Evolutionary conservation across 306 rosid genomes (phyloP).

Genomic region (Abrus precatorius): DNA sequence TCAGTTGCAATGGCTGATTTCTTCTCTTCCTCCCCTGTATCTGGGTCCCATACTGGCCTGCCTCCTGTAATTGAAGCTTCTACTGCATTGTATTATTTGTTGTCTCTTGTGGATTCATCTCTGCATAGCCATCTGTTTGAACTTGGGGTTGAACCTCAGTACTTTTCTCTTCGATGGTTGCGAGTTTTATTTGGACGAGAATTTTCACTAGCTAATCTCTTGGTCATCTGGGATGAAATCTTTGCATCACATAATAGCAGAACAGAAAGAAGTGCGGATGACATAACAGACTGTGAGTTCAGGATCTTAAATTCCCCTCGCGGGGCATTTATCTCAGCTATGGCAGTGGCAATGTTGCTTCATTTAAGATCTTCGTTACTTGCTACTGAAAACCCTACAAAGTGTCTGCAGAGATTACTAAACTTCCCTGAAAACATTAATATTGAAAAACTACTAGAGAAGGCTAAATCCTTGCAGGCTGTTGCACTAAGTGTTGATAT

Average conservation of each 20-base stretch:
- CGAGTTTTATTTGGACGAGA: conserved; percentile 95
- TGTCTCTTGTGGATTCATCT: conserved; percentile 83
- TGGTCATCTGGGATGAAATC: conserved; percentile 94
- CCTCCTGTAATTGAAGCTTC: conserved; percentile 96
- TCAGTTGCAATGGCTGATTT: conserved; percentile 89
- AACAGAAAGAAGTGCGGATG: conserved; percentile 55
- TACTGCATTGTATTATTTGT: conserved; percentile 79
- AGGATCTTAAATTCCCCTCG: conserved; percentile 77
- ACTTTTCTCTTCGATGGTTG: conserved; percentile 97
- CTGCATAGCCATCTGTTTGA: conserved; percentile 92
- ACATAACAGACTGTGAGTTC: conserved; percentile 62
- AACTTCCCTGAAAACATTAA: conserved; percentile 78
- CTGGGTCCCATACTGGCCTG: conserved; percentile 72
- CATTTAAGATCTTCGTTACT: conserved; percentile 89
- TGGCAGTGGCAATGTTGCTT: conserved; percentile 94
- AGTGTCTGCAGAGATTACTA: conserved; percentile 88
- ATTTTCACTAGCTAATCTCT: conserved; percentile 80
- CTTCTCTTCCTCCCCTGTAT: conserved; percentile 72
- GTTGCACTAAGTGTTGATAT: conserved; percentile 70
- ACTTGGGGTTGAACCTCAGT: conserved; percentile 97
- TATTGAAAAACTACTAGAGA: conserved; percentile 76
- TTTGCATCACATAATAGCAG: conserved; percentile 77
- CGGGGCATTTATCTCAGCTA: conserved; percentile 84
- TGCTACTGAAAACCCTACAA: conserved; percentile 93
- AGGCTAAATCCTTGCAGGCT: conserved; percentile 86